Evolutionary conservation across 1,284 basidiomycete genomes (phyloP), one percentile per base, ranked within the genome.

Genomic region (Apiotrichum laibachii): DNA sequence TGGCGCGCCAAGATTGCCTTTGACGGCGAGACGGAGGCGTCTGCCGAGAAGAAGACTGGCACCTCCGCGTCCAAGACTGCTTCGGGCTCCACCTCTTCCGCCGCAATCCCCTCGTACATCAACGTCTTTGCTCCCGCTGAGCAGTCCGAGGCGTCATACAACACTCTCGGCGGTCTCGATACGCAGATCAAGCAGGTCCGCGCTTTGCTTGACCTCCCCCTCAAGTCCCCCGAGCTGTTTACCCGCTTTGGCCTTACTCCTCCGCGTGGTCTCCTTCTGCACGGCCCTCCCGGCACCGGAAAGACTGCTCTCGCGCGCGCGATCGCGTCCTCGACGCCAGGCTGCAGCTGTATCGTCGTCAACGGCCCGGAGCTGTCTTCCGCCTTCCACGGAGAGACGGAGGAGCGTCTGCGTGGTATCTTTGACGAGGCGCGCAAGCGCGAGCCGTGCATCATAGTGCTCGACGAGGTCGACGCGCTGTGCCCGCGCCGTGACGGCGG

Each of bases 381-480:
- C 15, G 90, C 92, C 0, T 98, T 91, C 72, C 95, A 98, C 70
- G 95, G 95, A 45, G 95, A 99, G 80, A 97, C 94, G 1, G 95
- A 99, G 75, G 86, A 90, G 5, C 86, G 88, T 61, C 82, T 99
- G 19, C 86, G 95, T 19, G 88, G 88, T 22, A 87, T 99, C 0
- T 99, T 99, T 75, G 84, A 83, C 31, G 86, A 92, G 67, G 96
- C 96, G 0, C 84, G 86, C 53, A 80, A 82, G 40, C 85, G 87
- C 66, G 88, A 86, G 62, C 94, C 95, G 0, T 93, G 89, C 67
- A 92, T 99, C 64, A 85, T 99, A 53, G 88, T 99, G 34, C 82
- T 99, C 46, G 96, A 99, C 71, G 96, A 99, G 79, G 88, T 99
- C 2, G 96, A 99, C 69, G 94, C 94, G 0, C 79, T 99, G 21